These are phyloP conservation scores for Triangularia verruculosa DNA, from an alignment of 2,329 filamentous ascomycete genomes.

Conservation along the genomic window DNA sequence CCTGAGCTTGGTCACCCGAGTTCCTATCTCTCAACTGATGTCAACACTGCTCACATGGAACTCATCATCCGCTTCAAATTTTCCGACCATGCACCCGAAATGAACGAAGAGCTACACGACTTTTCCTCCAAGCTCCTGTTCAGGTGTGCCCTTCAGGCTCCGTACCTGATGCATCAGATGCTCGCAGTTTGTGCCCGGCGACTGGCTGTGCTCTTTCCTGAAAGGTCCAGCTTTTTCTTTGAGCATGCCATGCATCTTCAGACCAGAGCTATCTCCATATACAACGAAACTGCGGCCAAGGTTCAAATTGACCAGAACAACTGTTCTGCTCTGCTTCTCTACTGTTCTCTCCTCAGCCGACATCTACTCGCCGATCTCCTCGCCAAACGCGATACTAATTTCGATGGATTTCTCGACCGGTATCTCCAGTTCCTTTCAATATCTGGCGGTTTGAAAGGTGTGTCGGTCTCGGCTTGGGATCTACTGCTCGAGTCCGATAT, in stretches of 20 bases:
- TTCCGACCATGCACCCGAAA: slow-evolving; percentile 22
- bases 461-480: slow-evolving; percentile 25
- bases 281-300: slow-evolving; percentile 30
- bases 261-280: slow-evolving; percentile 41
- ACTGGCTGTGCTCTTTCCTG: slow-evolving; percentile 30
- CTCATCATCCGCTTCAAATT: slow-evolving; percentile 29
- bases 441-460: slow-evolving; percentile 28
- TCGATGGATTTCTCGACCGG: slow-evolving; percentile 41
- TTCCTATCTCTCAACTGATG: slow-evolving; percentile 11
- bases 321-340: slow-evolving; percentile 42
- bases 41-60: slow-evolving; percentile 31
- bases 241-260: slow-evolving; percentile 43
- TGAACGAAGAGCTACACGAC: slow-evolving; percentile 22
- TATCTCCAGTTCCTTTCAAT: slow-evolving; percentile 43
- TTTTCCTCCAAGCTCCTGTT: slow-evolving; percentile 17
- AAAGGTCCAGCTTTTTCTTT: slow-evolving; percentile 27
- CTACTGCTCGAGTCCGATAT: slow-evolving; percentile 25
- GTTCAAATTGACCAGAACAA: slow-evolving; percentile 31
- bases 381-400: slow-evolving; percentile 36
- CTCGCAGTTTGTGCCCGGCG: slow-evolving; percentile 39
- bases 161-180: slow-evolving; percentile 38
- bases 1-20: slow-evolving; percentile 12
- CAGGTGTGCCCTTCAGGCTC: slow-evolving; percentile 27
- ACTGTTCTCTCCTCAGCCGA: slow-evolving; percentile 43
- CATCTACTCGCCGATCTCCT: slow-evolving; percentile 49